These are phyloP conservation scores for Eugenia klotzschiana DNA, from an alignment of 441 rosid genomes.

Conservation along the genomic window DNA sequence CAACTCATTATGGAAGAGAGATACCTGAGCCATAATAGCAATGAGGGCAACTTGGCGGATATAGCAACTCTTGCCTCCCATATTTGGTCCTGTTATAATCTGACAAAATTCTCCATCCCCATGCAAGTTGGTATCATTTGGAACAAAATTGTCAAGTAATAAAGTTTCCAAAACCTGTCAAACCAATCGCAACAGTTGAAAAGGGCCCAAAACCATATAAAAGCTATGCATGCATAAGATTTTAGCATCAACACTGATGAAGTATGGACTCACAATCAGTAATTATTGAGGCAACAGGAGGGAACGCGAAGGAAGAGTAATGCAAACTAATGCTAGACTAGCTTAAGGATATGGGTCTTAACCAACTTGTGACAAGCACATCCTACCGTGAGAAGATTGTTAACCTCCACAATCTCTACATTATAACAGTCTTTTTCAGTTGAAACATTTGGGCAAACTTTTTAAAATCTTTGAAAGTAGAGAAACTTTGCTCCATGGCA, in stretches of 20 bases:
- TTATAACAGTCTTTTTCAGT: not conserved
- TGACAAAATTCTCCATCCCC: conserved; percentile 59
- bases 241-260: not conserved
- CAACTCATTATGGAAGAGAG: not conserved
- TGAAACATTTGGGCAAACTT: not conserved
- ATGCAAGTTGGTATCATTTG: conserved; percentile 68
- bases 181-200: not conserved
- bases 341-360: not conserved
- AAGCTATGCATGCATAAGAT: not conserved
- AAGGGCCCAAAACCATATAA: not conserved
- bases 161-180: conserved; percentile 67
- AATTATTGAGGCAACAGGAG: not conserved
- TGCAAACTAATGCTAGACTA: not conserved
- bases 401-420: not conserved
- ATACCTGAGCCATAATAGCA: conserved; percentile 89
- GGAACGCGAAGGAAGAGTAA: not conserved
- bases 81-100: conserved; percentile 89
- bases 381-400: not conserved
- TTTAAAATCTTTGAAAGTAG: not conserved
- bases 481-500: not conserved
- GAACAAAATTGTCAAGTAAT: conserved; percentile 66
- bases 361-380: not conserved
- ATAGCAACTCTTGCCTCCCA: conserved; percentile 97
- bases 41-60: conserved; percentile 90
- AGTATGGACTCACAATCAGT: not conserved